Conservation (phyloP, 2,329 filamentous ascomycete genomes). For the Knufia fluminis region DNA sequence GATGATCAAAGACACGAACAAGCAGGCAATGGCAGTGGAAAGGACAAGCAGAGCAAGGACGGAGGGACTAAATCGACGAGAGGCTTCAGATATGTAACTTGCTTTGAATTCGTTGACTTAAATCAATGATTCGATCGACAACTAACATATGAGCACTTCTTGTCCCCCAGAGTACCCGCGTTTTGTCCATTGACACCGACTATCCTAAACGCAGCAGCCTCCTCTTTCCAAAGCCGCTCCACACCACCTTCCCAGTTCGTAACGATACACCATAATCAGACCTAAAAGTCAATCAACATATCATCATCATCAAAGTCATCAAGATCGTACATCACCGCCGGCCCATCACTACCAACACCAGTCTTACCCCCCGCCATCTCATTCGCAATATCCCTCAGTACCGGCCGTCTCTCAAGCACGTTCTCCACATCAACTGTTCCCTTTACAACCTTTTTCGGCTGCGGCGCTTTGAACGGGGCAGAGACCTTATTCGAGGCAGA, state of each 20-base stretch:
- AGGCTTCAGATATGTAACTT: conserved; percentile 1
- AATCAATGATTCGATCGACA: too few relatives aligned
- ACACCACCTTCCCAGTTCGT: too few relatives aligned
- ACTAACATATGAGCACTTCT: too few relatives aligned
- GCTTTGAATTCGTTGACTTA: conserved; percentile 8
- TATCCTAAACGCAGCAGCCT: too few relatives aligned
- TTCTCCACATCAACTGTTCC: conserved; percentile 41
- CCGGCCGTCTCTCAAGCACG: conserved; percentile 56
- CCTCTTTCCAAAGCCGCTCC: too few relatives aligned
- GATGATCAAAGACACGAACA: neutral
- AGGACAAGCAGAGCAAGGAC: neutral
- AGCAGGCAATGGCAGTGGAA: too few relatives aligned
- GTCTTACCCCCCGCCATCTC: conserved; percentile 35
- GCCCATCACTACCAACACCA: too few relatives aligned
- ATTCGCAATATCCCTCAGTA: conserved; percentile 70
- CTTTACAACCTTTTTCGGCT: conserved; percentile 41
- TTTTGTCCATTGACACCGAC: too few relatives aligned
- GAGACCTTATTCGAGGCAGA: conserved; percentile 28
- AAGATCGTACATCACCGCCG: neutral
- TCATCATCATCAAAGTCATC: conserved; percentile 8
- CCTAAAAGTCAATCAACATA: conserved; percentile 6
- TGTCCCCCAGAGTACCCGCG: too few relatives aligned
- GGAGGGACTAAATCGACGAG: too few relatives aligned
- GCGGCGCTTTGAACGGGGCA: conserved; percentile 9
- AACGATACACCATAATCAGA: too few relatives aligned